Percentiles rank a stretch among this genome's conserved stretches.
phyloP scores from a whole-genome alignment of 805 yeast species.

The Lachancea sp. region DNA sequence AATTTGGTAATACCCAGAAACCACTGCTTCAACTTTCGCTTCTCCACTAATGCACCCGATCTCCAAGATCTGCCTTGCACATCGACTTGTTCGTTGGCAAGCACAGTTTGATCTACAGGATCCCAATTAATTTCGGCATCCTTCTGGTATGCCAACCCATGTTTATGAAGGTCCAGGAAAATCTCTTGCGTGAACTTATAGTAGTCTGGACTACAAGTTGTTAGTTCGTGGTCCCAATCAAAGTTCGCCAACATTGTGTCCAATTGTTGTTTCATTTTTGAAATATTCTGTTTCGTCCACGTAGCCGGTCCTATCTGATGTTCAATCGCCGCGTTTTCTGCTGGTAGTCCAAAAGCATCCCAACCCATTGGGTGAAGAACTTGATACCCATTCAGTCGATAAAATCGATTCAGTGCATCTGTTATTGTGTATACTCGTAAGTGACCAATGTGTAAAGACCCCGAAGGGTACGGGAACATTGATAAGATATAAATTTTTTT shows the following conservation, averaged over 20 bases:
- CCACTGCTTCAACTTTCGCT: conserved; percentile 81
- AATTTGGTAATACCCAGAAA: conserved; percentile 82
- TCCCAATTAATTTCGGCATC: conserved; percentile 96
- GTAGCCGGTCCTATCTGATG: conserved; percentile 66
- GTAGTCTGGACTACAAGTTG: conserved; percentile 81
- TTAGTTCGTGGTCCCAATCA: conserved; percentile 88
- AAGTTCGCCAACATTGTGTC: conserved; percentile 71
- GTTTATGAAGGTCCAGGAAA: conserved; percentile 62
- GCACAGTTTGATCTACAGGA: conserved; percentile 88
- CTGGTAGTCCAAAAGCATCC: conserved; percentile 98
- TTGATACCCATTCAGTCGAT: conserved; percentile 64
- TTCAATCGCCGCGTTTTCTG: conserved; percentile 96
- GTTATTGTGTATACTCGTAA: conserved; percentile 86
- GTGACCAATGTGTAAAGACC: conserved; percentile 89
- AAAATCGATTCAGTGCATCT: conserved; percentile 74
- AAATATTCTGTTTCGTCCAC: conserved; percentile 83
- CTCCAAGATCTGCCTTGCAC: conserved; percentile 90
- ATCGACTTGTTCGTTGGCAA: conserved; percentile 97
- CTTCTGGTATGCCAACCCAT: conserved; percentile 79
- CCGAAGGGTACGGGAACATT: conserved; percentile 97
- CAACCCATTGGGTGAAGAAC: conserved; percentile 98
- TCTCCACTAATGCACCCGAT: conserved; percentile 92
- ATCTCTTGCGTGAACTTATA: conserved; percentile 90
- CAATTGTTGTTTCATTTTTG: conserved; percentile 82
- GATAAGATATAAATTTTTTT: conserved; percentile 52